A percentile compares a stretch with the other conserved stretches of the same genome.
These are phyloP conservation scores for Zalaria obscura DNA, from an alignment of 2,329 filamentous ascomycete species.

Conservation along the genomic window DNA sequence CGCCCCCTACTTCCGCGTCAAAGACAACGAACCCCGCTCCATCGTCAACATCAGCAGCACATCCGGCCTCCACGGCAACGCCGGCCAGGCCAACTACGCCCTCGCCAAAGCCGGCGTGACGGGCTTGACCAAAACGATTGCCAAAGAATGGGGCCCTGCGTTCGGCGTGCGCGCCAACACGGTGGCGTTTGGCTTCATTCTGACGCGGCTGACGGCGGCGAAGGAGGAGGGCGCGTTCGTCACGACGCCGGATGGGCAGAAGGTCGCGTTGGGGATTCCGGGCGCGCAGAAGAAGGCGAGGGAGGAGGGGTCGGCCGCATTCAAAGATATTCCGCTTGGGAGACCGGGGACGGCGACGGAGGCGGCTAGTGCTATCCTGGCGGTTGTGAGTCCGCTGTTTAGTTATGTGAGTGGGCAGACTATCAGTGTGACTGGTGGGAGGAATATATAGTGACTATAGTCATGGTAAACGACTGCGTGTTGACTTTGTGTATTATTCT, in stretches of 20 bases:
- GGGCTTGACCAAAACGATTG: constrained; percentile 77
- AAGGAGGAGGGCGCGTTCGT: constrained; percentile 78
- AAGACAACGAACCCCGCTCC: constrained; percentile 62
- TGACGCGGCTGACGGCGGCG: constrained; percentile 65
- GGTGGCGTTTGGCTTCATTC: constrained; percentile 70
- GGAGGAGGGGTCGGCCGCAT: constrained; percentile 24
- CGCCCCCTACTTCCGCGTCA: constrained; percentile 76
- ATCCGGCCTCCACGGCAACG: constrained; percentile 71
- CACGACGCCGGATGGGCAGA: constrained; percentile 59
- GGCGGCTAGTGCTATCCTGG: constrained; percentile 64
- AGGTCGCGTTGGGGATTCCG: constrained; percentile 62
- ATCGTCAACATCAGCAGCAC: constrained; percentile 79
- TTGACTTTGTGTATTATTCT: too few relatives aligned
- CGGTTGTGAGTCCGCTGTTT: constrained; percentile 68
- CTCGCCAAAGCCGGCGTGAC: constrained; percentile 73
- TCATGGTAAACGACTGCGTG: too few relatives aligned
- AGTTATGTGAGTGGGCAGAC: constrained; percentile 80
- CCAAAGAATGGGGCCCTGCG: constrained; percentile 75
- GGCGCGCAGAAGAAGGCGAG: constrained; percentile 37
- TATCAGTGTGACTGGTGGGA: constrained; percentile 70
- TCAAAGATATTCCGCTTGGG: constrained; percentile 59
- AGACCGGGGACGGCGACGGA: constrained; percentile 66
- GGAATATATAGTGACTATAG: constrained; percentile 36
- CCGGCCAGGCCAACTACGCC: constrained; percentile 82
- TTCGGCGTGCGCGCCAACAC: constrained; percentile 78